Percentiles rank a stretch among this genome's conserved stretches.
phyloP scores from a whole-genome alignment of 495 filamentous ascomycete genomes.

The Amphirosellinia nigrospora region DNA sequence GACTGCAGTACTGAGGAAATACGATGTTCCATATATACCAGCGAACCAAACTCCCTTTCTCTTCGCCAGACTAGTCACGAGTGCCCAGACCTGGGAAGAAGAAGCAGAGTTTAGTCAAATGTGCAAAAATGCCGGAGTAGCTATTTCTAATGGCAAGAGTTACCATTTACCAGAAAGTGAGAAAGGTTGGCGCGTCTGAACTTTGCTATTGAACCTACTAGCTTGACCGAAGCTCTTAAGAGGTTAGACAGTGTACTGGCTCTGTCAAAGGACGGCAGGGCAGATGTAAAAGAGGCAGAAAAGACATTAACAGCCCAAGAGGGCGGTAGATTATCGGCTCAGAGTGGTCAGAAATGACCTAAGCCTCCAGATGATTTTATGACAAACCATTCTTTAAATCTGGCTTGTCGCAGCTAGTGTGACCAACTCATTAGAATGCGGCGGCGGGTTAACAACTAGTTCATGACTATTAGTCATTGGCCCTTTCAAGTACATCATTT shows the following conservation, averaged over 20 bases:
- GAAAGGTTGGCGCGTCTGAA: conserved; percentile 19
- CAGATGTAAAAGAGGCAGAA: background rate
- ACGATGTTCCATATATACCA: background rate
- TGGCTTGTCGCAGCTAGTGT: background rate
- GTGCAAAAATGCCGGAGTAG: background rate
- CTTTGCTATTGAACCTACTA: conserved; percentile 7
- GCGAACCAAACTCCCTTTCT: background rate
- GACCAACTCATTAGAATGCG: background rate
- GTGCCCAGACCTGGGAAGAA: background rate
- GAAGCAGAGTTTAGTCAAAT: background rate
- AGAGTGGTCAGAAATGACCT: background rate
- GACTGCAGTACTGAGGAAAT: background rate
- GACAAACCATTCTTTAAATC: background rate
- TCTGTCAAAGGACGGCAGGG: background rate
- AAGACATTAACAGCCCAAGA: background rate
- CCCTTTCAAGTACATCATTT: too few relatives aligned
- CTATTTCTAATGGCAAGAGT: background rate
- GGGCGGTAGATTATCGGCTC: background rate
- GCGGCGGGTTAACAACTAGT: too few relatives aligned
- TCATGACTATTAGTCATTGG: too few relatives aligned
- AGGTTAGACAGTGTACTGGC: background rate
- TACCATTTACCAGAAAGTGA: conserved; percentile 14
- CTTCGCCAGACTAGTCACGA: background rate
- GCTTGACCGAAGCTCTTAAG: background rate
- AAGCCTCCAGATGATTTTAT: background rate